Base-by-base conservation (phyloP, 306 rosid genomes). In the Ceratonia siliqua region DNA sequence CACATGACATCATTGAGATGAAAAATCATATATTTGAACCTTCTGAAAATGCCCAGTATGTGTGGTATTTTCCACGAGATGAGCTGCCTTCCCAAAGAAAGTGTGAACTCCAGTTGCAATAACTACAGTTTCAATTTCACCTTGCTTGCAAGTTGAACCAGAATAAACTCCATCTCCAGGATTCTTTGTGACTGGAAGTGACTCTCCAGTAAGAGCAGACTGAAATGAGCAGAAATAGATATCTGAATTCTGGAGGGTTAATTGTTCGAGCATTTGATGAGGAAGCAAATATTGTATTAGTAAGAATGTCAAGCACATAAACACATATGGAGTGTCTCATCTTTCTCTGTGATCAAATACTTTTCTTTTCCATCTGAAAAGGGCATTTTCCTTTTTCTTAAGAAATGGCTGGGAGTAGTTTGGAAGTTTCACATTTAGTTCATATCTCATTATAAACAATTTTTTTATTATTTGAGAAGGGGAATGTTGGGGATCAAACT, bases 71-170 rank as follows among this genome's bases (percentile, higher is more conserved):
- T 79, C 87, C 73, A 83, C 87, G 56, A 79, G 87, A 64, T 83
- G 87, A 79, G 87, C 87, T 9, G 77, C 82, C 76, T 79, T 83
- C 27, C 84, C 84, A 65, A 83, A 75, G 69, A 83, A 83, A 42
- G 84, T 83, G 75, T 79, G 87, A 50, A 83, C 87, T 20, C 84
- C 82, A 9, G 87, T 83, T n/a, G 84, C 84, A 13, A 83, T 79
- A 49, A 83, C 82, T n/a, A 75, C 73, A 7, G 76, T 84, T 48
- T 79, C 87, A 30, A 83, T 83, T 52, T 79, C 87, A 39, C 87
- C 79, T 53, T 83, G 84, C 61, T 83, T 79, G 69, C 84, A 79
- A 36, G 84, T 79, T 70, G 87, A 79, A 22, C 87, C 82, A 12
- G 79, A 83, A 62, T 75, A 83, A 20, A 79, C 82, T n/a, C 82